A percentile compares a stretch with the other conserved stretches of the same genome.
phyloP scores from a whole-genome alignment of 192 early-diverging fungal genomes.

The Cetraspora pellucida region DNA sequence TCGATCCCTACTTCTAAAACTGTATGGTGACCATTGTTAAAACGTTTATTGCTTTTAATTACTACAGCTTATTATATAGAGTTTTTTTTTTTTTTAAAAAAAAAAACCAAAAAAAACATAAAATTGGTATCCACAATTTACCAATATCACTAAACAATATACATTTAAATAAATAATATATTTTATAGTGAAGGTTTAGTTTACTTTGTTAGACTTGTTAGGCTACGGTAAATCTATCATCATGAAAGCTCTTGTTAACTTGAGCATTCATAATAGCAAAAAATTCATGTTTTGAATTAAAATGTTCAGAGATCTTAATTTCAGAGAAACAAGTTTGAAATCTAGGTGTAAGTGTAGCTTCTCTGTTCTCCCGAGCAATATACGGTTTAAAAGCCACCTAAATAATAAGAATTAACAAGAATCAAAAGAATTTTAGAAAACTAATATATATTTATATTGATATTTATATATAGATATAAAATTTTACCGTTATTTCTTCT shows the following conservation, averaged over 20 bases:
- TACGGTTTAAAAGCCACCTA: neutral
- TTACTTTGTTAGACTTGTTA: too few species aligned
- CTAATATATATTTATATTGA: neutral
- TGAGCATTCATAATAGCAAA: neutral
- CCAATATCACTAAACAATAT: too few species aligned
- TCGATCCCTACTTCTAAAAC: too few species aligned
- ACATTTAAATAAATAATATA: too few species aligned
- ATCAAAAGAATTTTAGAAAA: neutral
- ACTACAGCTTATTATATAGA: too few species aligned
- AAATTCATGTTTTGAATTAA: neutral
- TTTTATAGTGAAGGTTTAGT: too few species aligned
- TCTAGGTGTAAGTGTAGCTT: neutral
- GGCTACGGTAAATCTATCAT: neutral
- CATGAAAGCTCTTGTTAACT: neutral
- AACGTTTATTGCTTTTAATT: too few species aligned
- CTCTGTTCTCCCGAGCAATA: neutral
- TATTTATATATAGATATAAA: neutral
- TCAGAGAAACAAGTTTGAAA: neutral
- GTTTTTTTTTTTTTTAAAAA: too few species aligned
- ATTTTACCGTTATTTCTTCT: neutral
- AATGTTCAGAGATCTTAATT: neutral
- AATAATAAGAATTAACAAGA: neutral
- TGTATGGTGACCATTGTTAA: too few species aligned
- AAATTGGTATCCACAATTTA: too few species aligned
- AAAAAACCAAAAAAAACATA: too few species aligned